Percentiles rank a stretch among this genome's conserved stretches.
Conservation (phyloP, 148 eudicot species). For the Rhododendron williamsianum region DNA sequence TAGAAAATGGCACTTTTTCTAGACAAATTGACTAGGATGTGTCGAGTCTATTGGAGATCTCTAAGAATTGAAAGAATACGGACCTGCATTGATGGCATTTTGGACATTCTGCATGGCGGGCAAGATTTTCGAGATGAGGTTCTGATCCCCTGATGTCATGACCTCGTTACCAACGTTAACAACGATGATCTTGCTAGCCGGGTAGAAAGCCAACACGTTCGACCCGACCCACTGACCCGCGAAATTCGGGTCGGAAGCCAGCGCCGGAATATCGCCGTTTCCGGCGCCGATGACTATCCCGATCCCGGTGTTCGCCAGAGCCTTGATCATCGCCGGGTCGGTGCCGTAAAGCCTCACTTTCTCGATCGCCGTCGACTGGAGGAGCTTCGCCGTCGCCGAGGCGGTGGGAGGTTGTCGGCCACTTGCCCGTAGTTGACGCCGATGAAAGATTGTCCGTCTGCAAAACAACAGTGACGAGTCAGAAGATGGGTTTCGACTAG, state of each 20-base stretch:
- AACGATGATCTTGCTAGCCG: slow-evolving; percentile 61
- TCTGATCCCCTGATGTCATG: slow-evolving; percentile 51
- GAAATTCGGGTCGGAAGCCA: slow-evolving; percentile 66
- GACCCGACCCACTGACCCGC: slow-evolving; percentile 74
- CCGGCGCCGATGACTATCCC: slow-evolving; percentile 70
- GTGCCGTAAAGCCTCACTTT: slow-evolving; percentile 81
- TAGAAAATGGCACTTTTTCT: too few relatives aligned
- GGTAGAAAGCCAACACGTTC: slow-evolving; percentile 63
- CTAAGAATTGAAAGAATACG: background rate
- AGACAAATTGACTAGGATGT: too few relatives aligned
- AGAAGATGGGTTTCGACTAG: background rate
- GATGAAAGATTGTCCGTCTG: slow-evolving; percentile 64
- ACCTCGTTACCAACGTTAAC: slow-evolving; percentile 85
- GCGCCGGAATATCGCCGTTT: slow-evolving; percentile 74
- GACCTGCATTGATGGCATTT: slow-evolving; percentile 55
- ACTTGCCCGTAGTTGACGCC: slow-evolving; percentile 84
- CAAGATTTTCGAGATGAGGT: slow-evolving; percentile 46
- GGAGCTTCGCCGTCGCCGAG: slow-evolving; percentile 58
- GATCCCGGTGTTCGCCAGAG: slow-evolving; percentile 67
- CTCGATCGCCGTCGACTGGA: slow-evolving; percentile 51
- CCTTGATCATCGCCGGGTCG: slow-evolving; percentile 68
- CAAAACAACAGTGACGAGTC: slow-evolving; percentile 4
- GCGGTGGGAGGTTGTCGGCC: slow-evolving; percentile 87
- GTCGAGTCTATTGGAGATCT: too few relatives aligned
- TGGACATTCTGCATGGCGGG: slow-evolving; percentile 93